These are phyloP conservation scores for Sclerotinia spermophila DNA, from an alignment of 2,329 filamentous ascomycete species.

Conservation along the genomic window DNA sequence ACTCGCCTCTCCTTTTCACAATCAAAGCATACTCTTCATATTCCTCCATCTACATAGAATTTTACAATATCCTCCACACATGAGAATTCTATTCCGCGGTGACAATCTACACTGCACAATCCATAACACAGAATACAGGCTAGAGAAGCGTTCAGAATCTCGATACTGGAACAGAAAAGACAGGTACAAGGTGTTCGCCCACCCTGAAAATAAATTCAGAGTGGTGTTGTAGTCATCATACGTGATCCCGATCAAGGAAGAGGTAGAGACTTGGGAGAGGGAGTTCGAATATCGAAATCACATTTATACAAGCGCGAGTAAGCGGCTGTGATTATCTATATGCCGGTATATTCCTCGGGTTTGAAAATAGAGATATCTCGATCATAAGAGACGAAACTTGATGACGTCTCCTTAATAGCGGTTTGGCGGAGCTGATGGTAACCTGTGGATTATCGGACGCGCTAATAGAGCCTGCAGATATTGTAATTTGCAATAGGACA, in stretches of 20 bases:
- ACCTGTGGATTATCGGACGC: too few species aligned
- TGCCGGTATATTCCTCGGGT: background rate
- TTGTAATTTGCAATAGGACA: too few species aligned
- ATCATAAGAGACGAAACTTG: too few species aligned
- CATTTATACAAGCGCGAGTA: background rate
- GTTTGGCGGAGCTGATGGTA: too few species aligned
- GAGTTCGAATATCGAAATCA: background rate
- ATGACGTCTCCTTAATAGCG: too few species aligned
- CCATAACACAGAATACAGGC: too few species aligned
- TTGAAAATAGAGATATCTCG: background rate
- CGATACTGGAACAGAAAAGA: background rate
- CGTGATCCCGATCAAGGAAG: background rate
- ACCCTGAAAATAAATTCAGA: too few species aligned
- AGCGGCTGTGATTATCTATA: background rate
- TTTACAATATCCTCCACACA: background rate
- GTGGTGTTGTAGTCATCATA: background rate
- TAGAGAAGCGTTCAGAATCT: background rate
- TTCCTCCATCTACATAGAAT: background rate
- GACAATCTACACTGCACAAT: background rate
- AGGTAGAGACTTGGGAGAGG: background rate
- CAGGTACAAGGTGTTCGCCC: background rate
- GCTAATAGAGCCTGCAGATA: too few species aligned
- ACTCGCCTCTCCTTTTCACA: background rate
- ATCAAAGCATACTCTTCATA: background rate
- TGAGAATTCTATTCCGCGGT: background rate